Evolutionary conservation across 352 stramenopile genomes (phyloP), one percentile per base, ranked within the genome.

Genomic region (Bremia lactucae): DNA sequence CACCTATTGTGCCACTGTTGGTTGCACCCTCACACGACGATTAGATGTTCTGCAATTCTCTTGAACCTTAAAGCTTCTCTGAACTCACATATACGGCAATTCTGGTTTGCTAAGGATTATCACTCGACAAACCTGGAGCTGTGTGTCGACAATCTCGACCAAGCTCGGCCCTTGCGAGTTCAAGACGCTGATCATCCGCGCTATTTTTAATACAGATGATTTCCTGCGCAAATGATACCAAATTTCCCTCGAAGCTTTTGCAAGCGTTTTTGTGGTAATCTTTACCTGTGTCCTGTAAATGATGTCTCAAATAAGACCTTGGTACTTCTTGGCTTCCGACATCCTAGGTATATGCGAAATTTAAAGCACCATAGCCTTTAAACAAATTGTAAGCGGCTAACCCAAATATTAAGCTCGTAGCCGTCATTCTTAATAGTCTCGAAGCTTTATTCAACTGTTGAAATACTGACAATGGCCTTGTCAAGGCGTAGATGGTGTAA

Each of bases 131-230:
- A 72, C 64, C 22, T 79, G 57, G 16, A 92, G 68, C 20, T 92
- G 77, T 23, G 38, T 65, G 45, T 92, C 75, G 2, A 77, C 36
- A 3, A 92, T 62, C 19, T 5, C 75, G 70, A 26, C 79, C 67
- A 20, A 89, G 59, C 52, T 90, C 75, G 3, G 68, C 68, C 45
- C 82, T 81, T 29, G 73, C 73, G 14, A 90, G 69, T 23, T 83
- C 65, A 15, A 89, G 26, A 0, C 80, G 70, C 29, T 79, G 52
- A 16, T 50, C 40, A 46, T 90, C 77, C 4, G 75, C 65, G 49
- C 73, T 88, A 55, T 87, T 73, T n/a, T 90, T 67, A 33, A 92
- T 74, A 45, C 88, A 92, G 45, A 89, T 64, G 53, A 89, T 82
- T 22, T 74, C 79, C 74, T 86, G 22, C 0, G n/a, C 14, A 48